Evolutionary conservation across 2,329 filamentous ascomycete genomes (phyloP).

Genomic region (Diplocarpon mali): DNA sequence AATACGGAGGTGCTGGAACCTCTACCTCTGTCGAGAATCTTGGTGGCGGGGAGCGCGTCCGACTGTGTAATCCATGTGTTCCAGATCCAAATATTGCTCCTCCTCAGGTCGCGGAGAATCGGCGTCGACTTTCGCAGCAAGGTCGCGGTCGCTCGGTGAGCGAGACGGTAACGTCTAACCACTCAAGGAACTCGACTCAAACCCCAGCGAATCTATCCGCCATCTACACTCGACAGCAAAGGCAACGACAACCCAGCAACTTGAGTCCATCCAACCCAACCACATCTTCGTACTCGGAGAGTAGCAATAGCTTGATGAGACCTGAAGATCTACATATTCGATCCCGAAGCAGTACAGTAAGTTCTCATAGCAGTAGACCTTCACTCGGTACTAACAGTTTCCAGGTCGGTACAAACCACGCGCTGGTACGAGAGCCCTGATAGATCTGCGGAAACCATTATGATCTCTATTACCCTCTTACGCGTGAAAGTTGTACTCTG

Average conservation of each 20-base stretch:
- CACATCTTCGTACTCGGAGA: conserved; percentile 5
- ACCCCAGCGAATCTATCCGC: neutral
- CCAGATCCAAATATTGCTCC: conserved; percentile 55
- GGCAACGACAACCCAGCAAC: conserved; percentile 9
- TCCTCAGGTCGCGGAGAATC: conserved; percentile 26
- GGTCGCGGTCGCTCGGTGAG: conserved; percentile 16
- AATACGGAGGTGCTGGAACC: conserved; percentile 14
- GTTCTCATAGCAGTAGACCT: neutral
- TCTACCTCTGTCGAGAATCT: conserved; percentile 27
- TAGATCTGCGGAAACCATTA: too few relatives aligned
- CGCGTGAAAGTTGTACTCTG: too few relatives aligned
- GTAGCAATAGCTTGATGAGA: conserved; percentile 7
- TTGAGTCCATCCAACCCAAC: conserved; percentile 4
- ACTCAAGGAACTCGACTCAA: neutral
- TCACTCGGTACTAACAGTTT: neutral
- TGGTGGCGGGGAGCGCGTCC: conserved; percentile 55
- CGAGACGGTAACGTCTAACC: conserved; percentile 3
- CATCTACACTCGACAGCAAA: conserved; percentile 1
- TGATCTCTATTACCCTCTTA: too few relatives aligned
- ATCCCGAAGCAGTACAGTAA: conserved; percentile 23
- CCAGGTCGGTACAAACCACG: conserved; percentile 4
- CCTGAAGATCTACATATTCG: conserved; percentile 11
- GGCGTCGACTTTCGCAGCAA: conserved; percentile 3
- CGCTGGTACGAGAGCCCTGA: too few relatives aligned
- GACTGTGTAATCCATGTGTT: conserved; percentile 63